A percentile compares a stretch with the other conserved stretches of the same genome.
Evolutionary conservation across 768 basidiomycete genomes (phyloP).

Genomic region (Xerocomellus chrysenteron): DNA sequence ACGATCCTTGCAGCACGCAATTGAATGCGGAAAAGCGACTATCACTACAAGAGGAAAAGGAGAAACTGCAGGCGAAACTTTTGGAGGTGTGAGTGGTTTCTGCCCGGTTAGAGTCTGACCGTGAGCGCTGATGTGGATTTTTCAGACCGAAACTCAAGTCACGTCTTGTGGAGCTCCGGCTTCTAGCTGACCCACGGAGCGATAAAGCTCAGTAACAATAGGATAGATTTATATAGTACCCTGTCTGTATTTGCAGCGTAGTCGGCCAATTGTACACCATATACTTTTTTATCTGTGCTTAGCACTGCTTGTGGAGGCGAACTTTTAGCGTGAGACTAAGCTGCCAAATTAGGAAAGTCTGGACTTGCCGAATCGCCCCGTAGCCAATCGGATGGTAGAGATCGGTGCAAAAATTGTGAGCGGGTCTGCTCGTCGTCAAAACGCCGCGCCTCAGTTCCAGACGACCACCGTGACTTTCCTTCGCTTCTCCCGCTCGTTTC

Average conservation of each 20-base stretch:
- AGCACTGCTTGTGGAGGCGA: neutral
- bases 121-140: neutral
- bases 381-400: conserved; percentile 29
- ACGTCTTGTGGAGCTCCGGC: conserved; percentile 65
- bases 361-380: conserved; percentile 18
- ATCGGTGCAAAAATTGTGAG: conserved; percentile 17
- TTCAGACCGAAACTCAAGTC: conserved; percentile 78
- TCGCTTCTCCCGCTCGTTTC: conserved; percentile 24
- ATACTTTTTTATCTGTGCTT: no score
- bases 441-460: conserved; percentile 13
- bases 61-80: conserved; percentile 79
- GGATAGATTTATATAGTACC: neutral
- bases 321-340: conserved; percentile 3
- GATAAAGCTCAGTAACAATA: neutral
- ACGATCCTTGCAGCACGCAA: conserved; percentile 57
- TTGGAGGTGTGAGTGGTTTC: conserved; percentile 71
- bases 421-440: conserved; percentile 7
- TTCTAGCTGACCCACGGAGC: conserved; percentile 31
- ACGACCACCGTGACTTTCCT: conserved; percentile 15
- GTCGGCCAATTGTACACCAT: no score
- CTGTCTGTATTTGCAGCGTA: no score
- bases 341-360: neutral
- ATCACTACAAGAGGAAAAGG: conserved; percentile 93
- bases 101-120: neutral
- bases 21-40: conserved; percentile 88